Percentiles rank a stretch among this genome's conserved stretches.
These are phyloP conservation scores for Psophocarpus tetragonolobus DNA, from an alignment of 306 rosid genomes.

Conservation along the genomic window DNA sequence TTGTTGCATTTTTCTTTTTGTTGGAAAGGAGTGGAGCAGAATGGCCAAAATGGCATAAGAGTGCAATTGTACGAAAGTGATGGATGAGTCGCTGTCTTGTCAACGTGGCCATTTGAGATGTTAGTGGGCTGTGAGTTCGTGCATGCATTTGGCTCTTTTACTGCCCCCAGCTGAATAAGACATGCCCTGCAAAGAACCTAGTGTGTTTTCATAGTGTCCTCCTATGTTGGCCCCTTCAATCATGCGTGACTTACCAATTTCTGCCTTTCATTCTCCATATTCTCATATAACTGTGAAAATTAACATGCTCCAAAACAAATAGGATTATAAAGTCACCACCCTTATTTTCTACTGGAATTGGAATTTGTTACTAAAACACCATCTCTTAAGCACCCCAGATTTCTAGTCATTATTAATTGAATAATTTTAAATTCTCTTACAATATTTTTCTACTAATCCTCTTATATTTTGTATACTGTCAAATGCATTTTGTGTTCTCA, in stretches of 20 bases:
- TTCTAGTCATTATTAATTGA: too few species aligned
- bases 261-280: not conserved
- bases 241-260: not conserved
- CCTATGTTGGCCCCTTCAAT: not conserved
- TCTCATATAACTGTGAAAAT: not conserved
- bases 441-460: too few species aligned
- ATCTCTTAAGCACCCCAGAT: too few species aligned
- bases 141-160: not conserved
- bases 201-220: not conserved
- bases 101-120: not conserved
- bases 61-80: not conserved
- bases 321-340: too few species aligned
- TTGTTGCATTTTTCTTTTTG: too few species aligned
- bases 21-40: not conserved
- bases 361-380: too few species aligned
- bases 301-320: too few species aligned
- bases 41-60: not conserved
- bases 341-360: too few species aligned
- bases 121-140: not conserved
- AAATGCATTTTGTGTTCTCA: too few species aligned
- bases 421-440: too few species aligned
- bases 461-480: too few species aligned
- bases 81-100: constrained; percentile 12
- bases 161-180: not conserved
- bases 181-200: not conserved